These are phyloP conservation scores for Perkinsela sp. DNA, from an alignment of 208 protist genomes.

Conservation along the genomic window DNA sequence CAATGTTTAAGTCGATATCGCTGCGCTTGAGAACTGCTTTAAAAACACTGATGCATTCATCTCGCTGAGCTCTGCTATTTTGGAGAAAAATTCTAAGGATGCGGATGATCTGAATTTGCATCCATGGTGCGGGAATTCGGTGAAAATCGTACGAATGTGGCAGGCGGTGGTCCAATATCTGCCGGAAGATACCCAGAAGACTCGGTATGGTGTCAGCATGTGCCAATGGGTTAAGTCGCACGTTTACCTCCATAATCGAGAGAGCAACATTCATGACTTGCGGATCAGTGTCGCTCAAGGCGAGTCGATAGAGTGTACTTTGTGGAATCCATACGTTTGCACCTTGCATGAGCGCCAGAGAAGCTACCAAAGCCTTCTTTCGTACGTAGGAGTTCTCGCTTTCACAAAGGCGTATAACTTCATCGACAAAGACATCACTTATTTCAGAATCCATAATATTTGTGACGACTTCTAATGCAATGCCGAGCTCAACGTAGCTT, in stretches of 20 bases:
- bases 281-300: conserved; percentile 78
- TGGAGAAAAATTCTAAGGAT: conserved; percentile 36
- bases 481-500: conserved; percentile 59
- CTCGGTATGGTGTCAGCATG: conserved; percentile 54
- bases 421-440: conserved; percentile 35
- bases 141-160: conserved; percentile 76
- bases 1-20: conserved; percentile 63
- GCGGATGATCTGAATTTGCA: conserved; percentile 73
- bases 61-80: conserved; percentile 14
- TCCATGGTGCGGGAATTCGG: conserved; percentile 78
- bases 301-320: conserved; percentile 18
- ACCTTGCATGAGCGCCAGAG: conserved; percentile 53
- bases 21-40: conserved; percentile 48
- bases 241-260: conserved; percentile 31
- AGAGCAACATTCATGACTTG: conserved; percentile 74
- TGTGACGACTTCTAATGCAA: conserved; percentile 53
- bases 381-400: conserved; percentile 38
- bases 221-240: conserved; percentile 8
- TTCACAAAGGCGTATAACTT: conserved; percentile 20
- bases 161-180: conserved; percentile 63
- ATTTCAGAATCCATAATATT: conserved; percentile 53
- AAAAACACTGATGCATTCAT: conserved; percentile 34
- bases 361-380: conserved; percentile 62
- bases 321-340: conserved; percentile 11
- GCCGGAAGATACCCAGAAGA: conserved; percentile 70